Evolutionary conservation across 768 basidiomycete genomes (phyloP), one percentile per base, ranked within the genome.

Genomic region (Tremella fuciformis): DNA sequence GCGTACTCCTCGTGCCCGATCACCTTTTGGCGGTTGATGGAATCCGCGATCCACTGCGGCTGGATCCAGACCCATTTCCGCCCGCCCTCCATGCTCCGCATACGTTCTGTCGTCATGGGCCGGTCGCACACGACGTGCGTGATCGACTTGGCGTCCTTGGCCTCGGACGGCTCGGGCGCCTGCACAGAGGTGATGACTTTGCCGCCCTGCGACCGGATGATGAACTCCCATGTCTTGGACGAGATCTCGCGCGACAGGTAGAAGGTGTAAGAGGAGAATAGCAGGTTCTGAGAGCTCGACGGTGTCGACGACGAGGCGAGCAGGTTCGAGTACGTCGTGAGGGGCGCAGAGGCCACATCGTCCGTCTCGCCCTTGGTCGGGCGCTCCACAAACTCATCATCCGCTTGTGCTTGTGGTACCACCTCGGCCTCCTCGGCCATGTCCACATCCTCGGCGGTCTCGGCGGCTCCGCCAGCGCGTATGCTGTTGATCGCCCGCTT

Each of bases 41-140:
- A 96, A 75, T 99, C 96, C 37, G 91, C 89, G 29, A 96, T 83
- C 96, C 96, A 98, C 77, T 98, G 94, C 11, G 96, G 96, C 77
- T 98, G 96, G 16, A 98, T 83, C 76, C 88, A 90, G 72, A 89
- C 91, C 69, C 91, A 83, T 74, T 84, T 84, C 44, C 81, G 78
- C 38, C 85, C 81, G 42, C 82, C 80, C 65, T 86, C 84, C 65
- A 83, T 82, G 64, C 87, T 84, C 53, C 83, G 84, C 61, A 72
- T 77, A 19, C 67, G 52, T n/a, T 71, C 66, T 1, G 66, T 62
- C 11, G 75, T 70, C 34, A 84, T 62, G 1, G 96, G 94, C 44
- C 96, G 83, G 75, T 99, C 96, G 67, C 96, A 87, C 67, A 99
- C 85, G 62, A 98, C 86, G 78, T 98, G 96, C 1, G 96, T 98